Base-by-base conservation (phyloP, 306 rosid genomes). In the Prunus dulcis region DNA sequence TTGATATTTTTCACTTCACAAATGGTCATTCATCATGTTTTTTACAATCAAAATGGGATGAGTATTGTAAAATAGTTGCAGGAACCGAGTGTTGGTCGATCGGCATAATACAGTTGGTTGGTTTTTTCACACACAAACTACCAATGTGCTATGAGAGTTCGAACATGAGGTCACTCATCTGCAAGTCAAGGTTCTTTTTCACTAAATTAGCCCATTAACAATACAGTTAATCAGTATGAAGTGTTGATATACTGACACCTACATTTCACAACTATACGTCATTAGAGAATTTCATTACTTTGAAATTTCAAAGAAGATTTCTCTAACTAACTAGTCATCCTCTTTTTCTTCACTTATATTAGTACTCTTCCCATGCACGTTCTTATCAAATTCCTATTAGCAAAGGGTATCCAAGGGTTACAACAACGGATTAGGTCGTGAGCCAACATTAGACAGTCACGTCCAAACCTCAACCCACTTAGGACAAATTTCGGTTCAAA, bases 371-470 rank as follows among this genome's bases (percentile, higher is more conserved):
- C 58, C 12, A 2, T 3, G 30, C 30, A 19, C 23, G 73, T 78
- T 69, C 49, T 34, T 73, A 23, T 57, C 69, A 49, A 17, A 45
- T 47, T 68, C 10, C 62, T 62, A 49, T 60, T 22, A 5, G 64
- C 23, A 12, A 12, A 51, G 20, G 43, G 41, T 5, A 25, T 64
- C 63, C 13, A 52, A 51, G 14, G 23, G 0, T 9, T 70, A 38
- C 12, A 27, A 18, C 27, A 20, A 73, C 25, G 18, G 4, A 74
- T 51, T 78, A 52, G 91, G 87, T 82, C 62, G 72, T 14, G 38
- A 53, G 84, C 76, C 72, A 38, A 65, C 76, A 49, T 67, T 70
- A 55, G 79, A 80, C 15, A 75, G 72, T 47, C 80, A 69, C 76
- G 30, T 73, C 63, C 66, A 13, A 38, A 69, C 67, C 53, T 15